phyloP scores from a whole-genome alignment of 805 yeast species.

The Pichia nakasei region DNA sequence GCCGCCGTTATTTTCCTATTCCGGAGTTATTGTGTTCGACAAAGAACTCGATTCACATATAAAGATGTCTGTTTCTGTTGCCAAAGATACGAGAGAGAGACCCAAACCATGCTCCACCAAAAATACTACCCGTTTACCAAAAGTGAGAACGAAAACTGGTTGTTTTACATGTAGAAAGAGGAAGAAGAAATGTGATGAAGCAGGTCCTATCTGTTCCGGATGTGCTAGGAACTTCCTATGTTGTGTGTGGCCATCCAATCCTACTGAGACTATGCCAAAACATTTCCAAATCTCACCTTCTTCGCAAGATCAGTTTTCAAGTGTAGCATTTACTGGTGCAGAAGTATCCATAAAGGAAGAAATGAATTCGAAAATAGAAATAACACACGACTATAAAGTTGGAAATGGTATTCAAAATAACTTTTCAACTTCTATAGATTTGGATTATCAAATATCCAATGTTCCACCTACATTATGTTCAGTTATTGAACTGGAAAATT shows the following conservation, averaged over 20 bases:
- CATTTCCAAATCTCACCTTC: slow-evolving; percentile 13
- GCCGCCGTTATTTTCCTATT: not conserved
- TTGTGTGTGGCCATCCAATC: slow-evolving; percentile 26
- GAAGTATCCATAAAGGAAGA: not conserved
- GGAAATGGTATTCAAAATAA: not conserved
- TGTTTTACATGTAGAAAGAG: slow-evolving; percentile 31
- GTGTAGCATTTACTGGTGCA: slow-evolving; percentile 3
- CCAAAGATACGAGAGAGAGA: not conserved
- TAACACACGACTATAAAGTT: not conserved
- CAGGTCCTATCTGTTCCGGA: slow-evolving; percentile 26
- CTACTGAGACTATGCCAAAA: slow-evolving; percentile 20
- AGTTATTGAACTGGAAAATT: slow-evolving; percentile 18
- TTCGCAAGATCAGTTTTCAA: not conserved
- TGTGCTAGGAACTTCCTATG: slow-evolving; percentile 27
- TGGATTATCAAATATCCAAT: slow-evolving; percentile 12
- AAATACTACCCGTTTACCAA: slow-evolving; percentile 7
- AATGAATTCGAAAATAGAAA: not conserved
- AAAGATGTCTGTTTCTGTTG: not conserved
- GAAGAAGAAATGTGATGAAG: slow-evolving; percentile 31
- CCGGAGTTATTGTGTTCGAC: not conserved
- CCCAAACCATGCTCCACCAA: not conserved
- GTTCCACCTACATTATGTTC: slow-evolving; percentile 23
- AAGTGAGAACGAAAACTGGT: slow-evolving; percentile 26
- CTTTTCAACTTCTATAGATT: not conserved
- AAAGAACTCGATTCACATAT: not conserved